A percentile compares a stretch with the other conserved stretches of the same genome.
phyloP scores from a whole-genome alignment of 176 grass and related monocot genomes.

The Poa annua region DNA sequence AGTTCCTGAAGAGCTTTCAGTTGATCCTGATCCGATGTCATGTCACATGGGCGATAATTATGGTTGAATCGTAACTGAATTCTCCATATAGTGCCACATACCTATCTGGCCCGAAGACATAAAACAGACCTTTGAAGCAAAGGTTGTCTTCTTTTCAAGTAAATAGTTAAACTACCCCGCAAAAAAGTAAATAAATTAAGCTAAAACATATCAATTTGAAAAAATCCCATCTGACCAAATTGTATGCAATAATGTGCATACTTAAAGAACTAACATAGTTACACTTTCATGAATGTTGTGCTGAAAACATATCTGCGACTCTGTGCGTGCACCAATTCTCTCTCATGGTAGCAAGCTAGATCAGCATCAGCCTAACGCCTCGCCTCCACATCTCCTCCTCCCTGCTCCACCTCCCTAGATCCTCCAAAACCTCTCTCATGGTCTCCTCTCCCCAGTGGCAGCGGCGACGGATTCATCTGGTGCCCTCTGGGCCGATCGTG shows the following conservation, averaged over 20 bases:
- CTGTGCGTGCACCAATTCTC: too few species aligned
- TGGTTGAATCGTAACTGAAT: conserved; percentile 72
- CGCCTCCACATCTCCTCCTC: too few species aligned
- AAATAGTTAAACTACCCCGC: too few species aligned
- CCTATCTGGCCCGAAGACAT: conserved; percentile 86
- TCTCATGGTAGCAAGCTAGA: too few species aligned
- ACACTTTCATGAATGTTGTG: background rate
- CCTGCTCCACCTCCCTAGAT: too few species aligned
- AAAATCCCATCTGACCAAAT: background rate
- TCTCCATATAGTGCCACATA: conserved; percentile 91
- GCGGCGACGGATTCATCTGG: too few species aligned
- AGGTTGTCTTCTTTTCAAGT: background rate
- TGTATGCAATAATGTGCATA: background rate
- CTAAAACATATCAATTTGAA: conserved; percentile 10
- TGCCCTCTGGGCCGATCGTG: too few species aligned
- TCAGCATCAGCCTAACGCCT: too few species aligned
- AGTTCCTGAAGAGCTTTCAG: conserved; percentile 78
- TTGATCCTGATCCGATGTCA: too few species aligned
- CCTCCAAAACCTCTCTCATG: too few species aligned
- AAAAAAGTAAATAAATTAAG: background rate
- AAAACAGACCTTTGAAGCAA: conserved; percentile 34
- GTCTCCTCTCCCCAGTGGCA: too few species aligned
- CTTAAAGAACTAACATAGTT: background rate
- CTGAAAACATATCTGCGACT: too few species aligned
- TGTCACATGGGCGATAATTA: conserved; percentile 94